Evolutionary conservation across 345 rosid species (phyloP), one percentile per base, ranked within the genome.

Genomic region (Reutealis trisperma): DNA sequence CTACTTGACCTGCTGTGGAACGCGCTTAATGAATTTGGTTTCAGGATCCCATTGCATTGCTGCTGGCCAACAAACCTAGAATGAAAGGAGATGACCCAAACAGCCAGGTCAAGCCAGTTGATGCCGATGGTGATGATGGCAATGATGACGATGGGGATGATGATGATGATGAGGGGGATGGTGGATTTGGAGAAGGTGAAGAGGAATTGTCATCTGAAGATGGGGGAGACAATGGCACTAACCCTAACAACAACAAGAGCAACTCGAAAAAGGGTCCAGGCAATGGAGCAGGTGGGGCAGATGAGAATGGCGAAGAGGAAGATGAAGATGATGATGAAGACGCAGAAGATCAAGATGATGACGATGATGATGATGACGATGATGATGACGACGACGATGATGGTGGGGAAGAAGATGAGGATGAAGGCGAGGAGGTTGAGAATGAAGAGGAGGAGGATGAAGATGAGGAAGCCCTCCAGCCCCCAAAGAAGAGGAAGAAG

Each of bases 401-500:
- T 0, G 92, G 59, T 0, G 95, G 75, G 1, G 92, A 78, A 0
- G 92, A 82, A 0, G 93, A 59, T 0, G 90, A 80, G 0, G 90
- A 63, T 0, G 91, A 72, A 8, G 91, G 54, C 0, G 93, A 85
- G 0, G 91, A 80, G 13, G 85, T 70, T 9, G 84, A 84, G 10
- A 72, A 83, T 0, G 88, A 86, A 16, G 90, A 89, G 0, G 93
- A 88, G 18, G 94, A 92, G 21, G 97, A 92, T 0, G 97, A 91
- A 3, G 93, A 93, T 0, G 97, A 93, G 79, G 97, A 89, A 54
- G 86, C 97, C 0, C 90, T 91, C 37, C 97, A 91, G 87, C 97
- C 97, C 3, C 97, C 97, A 7, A 93, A 93, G 89, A 93, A 93
- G 88, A 93, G 97, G 85, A 92, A 91, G 97, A 93, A 93, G 96